Conservation (phyloP, 805 yeast species). For the Teunomyces aglyptinius region DNA sequence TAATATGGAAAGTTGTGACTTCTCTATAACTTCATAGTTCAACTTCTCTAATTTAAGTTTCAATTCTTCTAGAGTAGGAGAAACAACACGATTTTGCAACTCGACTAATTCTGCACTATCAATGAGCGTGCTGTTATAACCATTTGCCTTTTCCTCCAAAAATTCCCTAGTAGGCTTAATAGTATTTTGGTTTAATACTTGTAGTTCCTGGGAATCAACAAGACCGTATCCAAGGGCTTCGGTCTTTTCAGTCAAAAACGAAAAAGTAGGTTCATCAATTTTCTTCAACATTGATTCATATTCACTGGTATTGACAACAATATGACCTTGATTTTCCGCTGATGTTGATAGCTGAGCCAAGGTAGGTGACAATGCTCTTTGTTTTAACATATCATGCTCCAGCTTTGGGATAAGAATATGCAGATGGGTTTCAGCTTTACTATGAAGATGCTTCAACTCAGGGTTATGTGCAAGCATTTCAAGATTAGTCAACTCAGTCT, state of each 20-base stretch:
- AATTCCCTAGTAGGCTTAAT: constrained; percentile 1
- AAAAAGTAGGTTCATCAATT: neutral
- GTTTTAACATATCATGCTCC: constrained; percentile 5
- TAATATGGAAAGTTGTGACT: constrained; percentile 1
- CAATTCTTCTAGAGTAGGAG: constrained; percentile 23
- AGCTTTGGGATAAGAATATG: constrained; percentile 7
- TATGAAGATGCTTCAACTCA: constrained; percentile 11
- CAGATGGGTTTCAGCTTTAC: constrained; percentile 8
- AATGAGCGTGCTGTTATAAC: neutral
- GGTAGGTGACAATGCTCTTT: constrained; percentile 19
- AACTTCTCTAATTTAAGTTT: constrained; percentile 9
- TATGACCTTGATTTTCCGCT: constrained; percentile 10
- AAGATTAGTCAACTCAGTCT: constrained; percentile 12
- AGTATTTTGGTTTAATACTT: neutral
- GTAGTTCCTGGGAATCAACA: constrained; percentile 8
- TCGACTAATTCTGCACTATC: constrained; percentile 4
- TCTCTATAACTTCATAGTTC: constrained; percentile 7
- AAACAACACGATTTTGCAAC: constrained; percentile 11
- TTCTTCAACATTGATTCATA: neutral
- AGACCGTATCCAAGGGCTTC: constrained; percentile 14
- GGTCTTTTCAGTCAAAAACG: constrained; percentile 12
- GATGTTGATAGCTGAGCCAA: constrained; percentile 11
- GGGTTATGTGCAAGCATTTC: constrained; percentile 17
- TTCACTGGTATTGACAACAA: constrained; percentile 7
- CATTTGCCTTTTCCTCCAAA: constrained; percentile 8